phyloP scores from a whole-genome alignment of 1,139 yeast species.

The Yamadazyma sp. region DNA sequence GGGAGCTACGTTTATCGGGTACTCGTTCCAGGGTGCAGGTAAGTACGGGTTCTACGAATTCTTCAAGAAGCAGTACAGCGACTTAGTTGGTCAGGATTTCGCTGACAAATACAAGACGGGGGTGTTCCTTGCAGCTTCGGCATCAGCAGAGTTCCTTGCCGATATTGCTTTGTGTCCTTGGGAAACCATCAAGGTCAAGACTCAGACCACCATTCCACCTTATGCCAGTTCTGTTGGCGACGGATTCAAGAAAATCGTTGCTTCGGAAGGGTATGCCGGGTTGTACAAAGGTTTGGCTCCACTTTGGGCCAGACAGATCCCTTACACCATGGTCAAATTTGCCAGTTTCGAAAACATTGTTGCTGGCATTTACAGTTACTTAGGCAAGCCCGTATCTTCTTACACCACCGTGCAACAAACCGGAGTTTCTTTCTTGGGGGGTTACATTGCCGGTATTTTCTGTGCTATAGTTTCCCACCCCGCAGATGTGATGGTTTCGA shows the following conservation, averaged over 20 bases:
- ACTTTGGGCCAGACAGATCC: conserved; percentile 92
- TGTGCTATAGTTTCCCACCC: conserved; percentile 96
- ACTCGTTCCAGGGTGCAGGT: conserved; percentile 93
- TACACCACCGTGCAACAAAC: conserved; percentile 66
- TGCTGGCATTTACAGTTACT: conserved; percentile 60
- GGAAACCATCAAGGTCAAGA: conserved; percentile 90
- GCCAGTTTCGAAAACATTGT: conserved; percentile 91
- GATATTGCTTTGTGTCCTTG: conserved; percentile 88
- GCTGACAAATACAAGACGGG: conserved; percentile 70
- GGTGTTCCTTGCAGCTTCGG: conserved; percentile 79
- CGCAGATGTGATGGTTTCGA: conserved; percentile 95
- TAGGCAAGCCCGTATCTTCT: conserved; percentile 41
- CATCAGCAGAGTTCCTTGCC: conserved; percentile 90
- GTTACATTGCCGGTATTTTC: conserved; percentile 94
- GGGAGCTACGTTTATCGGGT: conserved; percentile 90
- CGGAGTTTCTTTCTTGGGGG: conserved; percentile 90
- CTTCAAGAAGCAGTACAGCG: conserved; percentile 77
- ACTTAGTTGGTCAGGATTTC: conserved; percentile 61
- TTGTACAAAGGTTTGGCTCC: conserved; percentile 88
- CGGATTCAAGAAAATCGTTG: conserved; percentile 66
- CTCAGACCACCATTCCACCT: conserved; percentile 91
- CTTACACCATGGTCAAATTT: conserved; percentile 95
- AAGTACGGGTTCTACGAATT: conserved; percentile 92
- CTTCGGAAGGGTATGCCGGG: conserved; percentile 67
- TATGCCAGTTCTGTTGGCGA: conserved; percentile 61